These are phyloP conservation scores for Aspergillus eucalypticola DNA, from an alignment of 2,329 filamentous ascomycete species.

Conservation along the genomic window DNA sequence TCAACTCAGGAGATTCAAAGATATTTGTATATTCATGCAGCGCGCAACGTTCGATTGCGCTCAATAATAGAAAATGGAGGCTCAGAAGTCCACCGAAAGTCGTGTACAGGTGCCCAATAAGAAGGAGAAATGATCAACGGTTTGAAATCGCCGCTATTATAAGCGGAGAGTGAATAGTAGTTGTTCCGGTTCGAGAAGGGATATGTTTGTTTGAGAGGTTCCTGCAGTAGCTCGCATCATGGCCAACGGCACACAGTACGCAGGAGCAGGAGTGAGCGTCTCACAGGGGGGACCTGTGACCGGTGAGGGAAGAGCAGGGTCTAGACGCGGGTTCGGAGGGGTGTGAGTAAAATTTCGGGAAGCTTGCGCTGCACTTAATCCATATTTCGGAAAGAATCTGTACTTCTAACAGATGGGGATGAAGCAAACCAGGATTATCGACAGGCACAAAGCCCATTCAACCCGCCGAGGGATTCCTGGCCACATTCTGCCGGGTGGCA, in stretches of 20 bases:
- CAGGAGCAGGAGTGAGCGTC: conserved; percentile 12
- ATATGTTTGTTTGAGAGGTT: conserved; percentile 25
- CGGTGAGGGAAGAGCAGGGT: conserved; percentile 2
- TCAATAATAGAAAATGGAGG: not conserved
- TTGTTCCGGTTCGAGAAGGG: conserved; percentile 18
- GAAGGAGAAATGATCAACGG: conserved; percentile 4
- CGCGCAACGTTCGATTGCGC: conserved; percentile 4
- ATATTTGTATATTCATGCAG: conserved; percentile 10
- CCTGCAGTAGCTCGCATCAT: conserved; percentile 32
- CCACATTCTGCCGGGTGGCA: conserved; percentile 11
- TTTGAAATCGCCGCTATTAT: conserved; percentile 1
- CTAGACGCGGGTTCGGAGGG: not conserved
- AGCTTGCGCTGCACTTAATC: not conserved
- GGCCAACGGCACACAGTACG: conserved; percentile 19
- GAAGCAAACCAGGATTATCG: not conserved
- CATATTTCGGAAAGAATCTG: not conserved
- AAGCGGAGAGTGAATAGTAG: conserved; percentile 11
- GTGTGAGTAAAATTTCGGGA: not conserved
- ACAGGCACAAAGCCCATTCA: not conserved
- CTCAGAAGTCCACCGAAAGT: not conserved
- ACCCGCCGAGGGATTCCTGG: not conserved
- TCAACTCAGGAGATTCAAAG: not conserved
- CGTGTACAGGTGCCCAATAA: not conserved
- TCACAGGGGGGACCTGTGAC: conserved; percentile 3
- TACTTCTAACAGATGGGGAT: not conserved